Base-by-base conservation (phyloP, 345 rosid genomes). In the Gossypium turneri region DNA sequence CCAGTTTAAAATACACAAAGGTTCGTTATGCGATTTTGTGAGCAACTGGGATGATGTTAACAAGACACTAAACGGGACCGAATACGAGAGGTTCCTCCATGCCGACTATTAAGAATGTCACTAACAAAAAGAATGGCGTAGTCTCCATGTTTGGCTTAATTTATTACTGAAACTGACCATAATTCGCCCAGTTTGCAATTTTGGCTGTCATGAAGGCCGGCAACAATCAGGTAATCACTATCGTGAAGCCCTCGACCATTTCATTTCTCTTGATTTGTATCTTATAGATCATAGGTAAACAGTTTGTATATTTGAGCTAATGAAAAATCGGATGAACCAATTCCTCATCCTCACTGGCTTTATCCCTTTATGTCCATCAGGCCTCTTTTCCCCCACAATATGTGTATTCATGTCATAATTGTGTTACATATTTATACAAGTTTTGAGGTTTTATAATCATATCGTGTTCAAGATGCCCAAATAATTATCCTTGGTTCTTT, bases 11-110 rank as follows among this genome's bases (percentile, higher is more conserved):
- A 95, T 95, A 59, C 63, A 59, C 63, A 59, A 59, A 5, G 63
- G 63, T 59, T 24, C 17, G 16, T 22, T 59, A 24, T 85, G 93
- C 0, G 91, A 84, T 57, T 90, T 85, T 29, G 76, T 95, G 43
- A 76, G 79, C 82, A 95, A 95, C 73, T 95, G 97, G 97, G 93
- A 90, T 77, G 96, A 95, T 68, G 85, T 95, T 44, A 84, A 82
- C 83, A 82, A 74, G 76, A 84, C 90, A 3, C 81, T 93, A 76
- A 84, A 81, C 16, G 97, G 98, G 80, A 91, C 97, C 0, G 81
- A 57, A 38, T 93, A 87, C 24, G 88, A 83, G 84, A 84, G 79
- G 57, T 91, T 81, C 79, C 87, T 91, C 52, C 76, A 53, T 13
- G 81, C 85, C 13, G 94, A 93, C 84, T 90, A 90, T 70, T 86